Evolutionary conservation across 164 flowering plant genomes (phyloP).

Genomic region (Echeveria elegans): DNA sequence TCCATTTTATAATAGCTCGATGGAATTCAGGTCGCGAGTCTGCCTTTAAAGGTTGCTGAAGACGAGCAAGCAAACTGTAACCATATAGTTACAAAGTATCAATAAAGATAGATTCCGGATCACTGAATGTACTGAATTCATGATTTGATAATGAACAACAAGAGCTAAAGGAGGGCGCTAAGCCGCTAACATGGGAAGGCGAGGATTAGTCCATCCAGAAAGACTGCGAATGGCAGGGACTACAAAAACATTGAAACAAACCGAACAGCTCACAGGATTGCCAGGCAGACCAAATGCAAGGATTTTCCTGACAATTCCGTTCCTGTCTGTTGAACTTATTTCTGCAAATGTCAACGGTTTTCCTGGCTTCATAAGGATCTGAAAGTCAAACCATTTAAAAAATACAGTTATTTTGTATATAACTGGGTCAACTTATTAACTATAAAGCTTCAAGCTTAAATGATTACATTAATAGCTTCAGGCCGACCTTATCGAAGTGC

Average conservation of each 20-base stretch:
- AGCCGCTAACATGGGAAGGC: slow-evolving; percentile 44
- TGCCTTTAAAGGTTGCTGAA: slow-evolving; percentile 52
- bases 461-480: slow-evolving; percentile 7
- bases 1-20: slow-evolving; percentile 70
- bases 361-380: slow-evolving; percentile 93
- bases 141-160: background rate
- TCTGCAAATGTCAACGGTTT: slow-evolving; percentile 90
- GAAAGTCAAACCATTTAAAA: slow-evolving; percentile 10
- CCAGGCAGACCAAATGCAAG: slow-evolving; percentile 97
- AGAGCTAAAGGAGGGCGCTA: background rate
- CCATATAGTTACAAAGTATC: background rate
- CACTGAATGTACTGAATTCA: background rate
- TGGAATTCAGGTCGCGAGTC: slow-evolving; percentile 80
- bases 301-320: slow-evolving; percentile 27
- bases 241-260: slow-evolving; percentile 77
- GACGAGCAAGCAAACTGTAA: slow-evolving; percentile 61
- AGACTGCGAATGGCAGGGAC: slow-evolving; percentile 73
- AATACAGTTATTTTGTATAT: background rate
- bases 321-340: slow-evolving; percentile 26
- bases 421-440: background rate
- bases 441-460: background rate
- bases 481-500: slow-evolving; percentile 56
- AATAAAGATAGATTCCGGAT: background rate
- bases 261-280: slow-evolving; percentile 92
- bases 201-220: slow-evolving; percentile 80